Base-by-base conservation (phyloP, 306 rosid species). In the Betula pendula region DNA sequence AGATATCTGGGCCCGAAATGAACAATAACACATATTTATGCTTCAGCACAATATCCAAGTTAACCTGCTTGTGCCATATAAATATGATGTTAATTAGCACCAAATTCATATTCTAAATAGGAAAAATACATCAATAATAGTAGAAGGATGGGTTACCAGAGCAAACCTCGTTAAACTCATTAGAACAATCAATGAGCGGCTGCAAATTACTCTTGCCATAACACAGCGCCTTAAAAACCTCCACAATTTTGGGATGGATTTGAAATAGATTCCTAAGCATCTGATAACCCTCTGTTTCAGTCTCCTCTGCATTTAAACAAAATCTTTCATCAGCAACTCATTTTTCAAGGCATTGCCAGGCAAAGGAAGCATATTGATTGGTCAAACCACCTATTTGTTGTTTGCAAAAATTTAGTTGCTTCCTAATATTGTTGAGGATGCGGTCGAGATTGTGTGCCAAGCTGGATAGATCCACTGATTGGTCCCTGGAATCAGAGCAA, bases 371-470 rank as follows among this genome's bases (percentile, higher is more conserved):
- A 33, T 38, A 5, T 38, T 38, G 8, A n/a, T n/a, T n/a, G 42
- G 42, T 29, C 2, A 29, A 29, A 1, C 33, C 1, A 29, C 33
- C 33, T 29, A 29, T 68, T 67, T 82, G 85, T 69, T 55, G 79
- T 31, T 25, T 73, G 77, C 85, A 78, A 47, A 59, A 2, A 1
- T 58, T 15, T 15, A 82, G 24, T 45, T 82, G 85, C 10, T 31
- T 50, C 70, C 60, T 82, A 43, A 78, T 72, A 49, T 82, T 82
- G 82, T 78, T 82, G 42, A 77, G 63, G 63, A 78, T 82, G 69
- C 49, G 55, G n/a, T 78, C 68, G 43, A 82, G 56, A 15, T 78
- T 82, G 16, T 73, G 79, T 68, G 73, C 17, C 53, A 73, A 78
- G 5, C 75, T 75, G 5, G 85, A 78, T 14, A 82, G 29, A 60